A percentile compares a stretch with the other conserved stretches of the same genome.
Evolutionary conservation across 345 rosid genomes (phyloP).

Genomic region (Sonneratia alba): DNA sequence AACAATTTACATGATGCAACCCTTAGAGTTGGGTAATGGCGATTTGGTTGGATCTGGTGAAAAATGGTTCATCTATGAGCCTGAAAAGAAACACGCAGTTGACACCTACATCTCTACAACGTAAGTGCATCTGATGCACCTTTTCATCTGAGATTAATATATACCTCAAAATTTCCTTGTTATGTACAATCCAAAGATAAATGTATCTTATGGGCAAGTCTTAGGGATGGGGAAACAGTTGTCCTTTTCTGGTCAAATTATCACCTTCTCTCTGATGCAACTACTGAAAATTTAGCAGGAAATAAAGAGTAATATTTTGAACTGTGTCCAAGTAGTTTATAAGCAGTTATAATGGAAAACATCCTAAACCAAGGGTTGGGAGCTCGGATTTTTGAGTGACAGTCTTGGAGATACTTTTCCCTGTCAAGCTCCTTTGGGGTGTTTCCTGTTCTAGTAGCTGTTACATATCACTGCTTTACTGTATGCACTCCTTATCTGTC

Average conservation of each 20-base stretch:
- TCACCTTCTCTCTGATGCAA: neutral
- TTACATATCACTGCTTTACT: neutral
- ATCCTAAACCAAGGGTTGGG: neutral
- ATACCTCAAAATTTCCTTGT: neutral
- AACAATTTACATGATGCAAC: neutral
- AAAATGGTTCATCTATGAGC: conserved; percentile 51
- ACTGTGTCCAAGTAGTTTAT: neutral
- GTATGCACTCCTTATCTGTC: neutral
- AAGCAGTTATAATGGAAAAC: neutral
- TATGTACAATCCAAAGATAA: neutral
- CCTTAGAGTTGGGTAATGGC: conserved; percentile 31
- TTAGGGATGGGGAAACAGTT: neutral
- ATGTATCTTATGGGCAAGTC: neutral
- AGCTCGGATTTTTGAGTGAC: neutral
- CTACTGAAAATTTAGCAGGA: neutral
- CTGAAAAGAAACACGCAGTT: conserved; percentile 44
- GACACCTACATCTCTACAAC: conserved; percentile 49
- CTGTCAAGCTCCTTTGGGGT: neutral
- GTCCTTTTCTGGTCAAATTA: neutral
- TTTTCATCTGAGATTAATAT: neutral
- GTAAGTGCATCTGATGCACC: conserved; percentile 19
- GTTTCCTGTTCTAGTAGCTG: neutral
- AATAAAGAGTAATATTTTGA: neutral
- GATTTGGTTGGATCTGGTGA: conserved; percentile 29
- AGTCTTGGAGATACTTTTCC: neutral